Evolutionary conservation across 2,329 filamentous ascomycete genomes (phyloP).

Genomic region (Macrophomina phaseolina): DNA sequence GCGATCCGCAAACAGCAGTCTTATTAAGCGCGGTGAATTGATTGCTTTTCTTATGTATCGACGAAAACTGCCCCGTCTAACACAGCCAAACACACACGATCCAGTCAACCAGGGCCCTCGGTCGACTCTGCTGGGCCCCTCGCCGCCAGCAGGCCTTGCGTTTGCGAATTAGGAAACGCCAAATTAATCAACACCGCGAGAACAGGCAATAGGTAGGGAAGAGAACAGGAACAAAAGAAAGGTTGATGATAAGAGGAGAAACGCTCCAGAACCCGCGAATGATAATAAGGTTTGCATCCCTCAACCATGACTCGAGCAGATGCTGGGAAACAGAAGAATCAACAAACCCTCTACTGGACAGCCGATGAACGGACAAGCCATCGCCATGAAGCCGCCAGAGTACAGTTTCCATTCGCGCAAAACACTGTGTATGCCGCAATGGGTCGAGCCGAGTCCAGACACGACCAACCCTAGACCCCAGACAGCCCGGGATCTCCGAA

Average conservation of each 20-base stretch:
- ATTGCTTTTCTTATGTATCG: conserved; percentile 24
- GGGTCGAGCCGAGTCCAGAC: conserved; percentile 20
- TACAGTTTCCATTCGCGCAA: conserved; percentile 12
- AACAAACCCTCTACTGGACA: conserved; percentile 20
- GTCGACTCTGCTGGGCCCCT: neutral
- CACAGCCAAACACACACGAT: conserved; percentile 18
- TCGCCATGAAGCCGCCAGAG: conserved; percentile 22
- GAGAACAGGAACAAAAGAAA: neutral
- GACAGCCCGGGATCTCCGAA: conserved; percentile 9
- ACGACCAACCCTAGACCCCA: conserved; percentile 12
- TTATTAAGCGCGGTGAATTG: conserved; percentile 18
- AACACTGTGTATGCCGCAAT: conserved; percentile 19
- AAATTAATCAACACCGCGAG: conserved; percentile 4
- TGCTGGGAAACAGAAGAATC: conserved; percentile 19
- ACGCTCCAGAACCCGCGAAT: conserved; percentile 16
- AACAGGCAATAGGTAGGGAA: neutral
- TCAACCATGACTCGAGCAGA: conserved; percentile 19
- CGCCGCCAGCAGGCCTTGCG: neutral
- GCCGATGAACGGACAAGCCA: conserved; percentile 20
- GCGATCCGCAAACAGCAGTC: conserved; percentile 7
- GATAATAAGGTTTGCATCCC: conserved; percentile 21
- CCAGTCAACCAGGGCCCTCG: conserved; percentile 13
- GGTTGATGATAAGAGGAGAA: conserved; percentile 21
- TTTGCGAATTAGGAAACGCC: conserved; percentile 1
- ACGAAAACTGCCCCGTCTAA: conserved; percentile 20